A percentile compares a stretch with the other conserved stretches of the same genome.
These are phyloP conservation scores for Xylogone sp. DNA, from an alignment of 2,329 filamentous ascomycete species.

Conservation along the genomic window DNA sequence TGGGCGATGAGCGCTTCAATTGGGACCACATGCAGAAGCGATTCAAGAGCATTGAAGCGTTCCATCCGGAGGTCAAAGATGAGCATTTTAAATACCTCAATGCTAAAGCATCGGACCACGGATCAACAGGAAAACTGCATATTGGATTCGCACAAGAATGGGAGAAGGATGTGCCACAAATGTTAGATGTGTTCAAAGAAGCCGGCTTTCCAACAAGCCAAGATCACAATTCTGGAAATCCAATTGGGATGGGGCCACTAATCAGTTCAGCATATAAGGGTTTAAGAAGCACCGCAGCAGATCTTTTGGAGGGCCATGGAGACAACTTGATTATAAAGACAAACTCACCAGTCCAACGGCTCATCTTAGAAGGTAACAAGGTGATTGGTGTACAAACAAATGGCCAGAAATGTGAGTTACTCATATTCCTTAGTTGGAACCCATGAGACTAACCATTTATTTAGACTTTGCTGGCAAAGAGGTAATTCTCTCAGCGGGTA, in stretches of 20 bases:
- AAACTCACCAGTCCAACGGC: constrained; percentile 40
- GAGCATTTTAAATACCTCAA: constrained; percentile 42
- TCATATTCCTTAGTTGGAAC: no score
- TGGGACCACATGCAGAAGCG: constrained; percentile 51
- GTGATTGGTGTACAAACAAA: constrained; percentile 41
- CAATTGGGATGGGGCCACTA: constrained; percentile 48
- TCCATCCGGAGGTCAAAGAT: constrained; percentile 37
- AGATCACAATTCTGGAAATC: constrained; percentile 56
- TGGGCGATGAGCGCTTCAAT: constrained; percentile 50
- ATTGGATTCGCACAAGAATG: constrained; percentile 44
- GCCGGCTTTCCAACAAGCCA: constrained; percentile 45
- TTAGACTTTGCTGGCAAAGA: constrained; percentile 33
- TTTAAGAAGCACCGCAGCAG: constrained; percentile 45
- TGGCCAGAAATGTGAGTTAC: constrained; percentile 27
- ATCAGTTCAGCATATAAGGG: constrained; percentile 48
- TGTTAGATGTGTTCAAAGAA: constrained; percentile 44
- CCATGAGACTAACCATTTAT: constrained; percentile 7
- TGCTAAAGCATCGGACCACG: constrained; percentile 44
- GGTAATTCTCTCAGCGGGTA: constrained; percentile 39
- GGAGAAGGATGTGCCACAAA: constrained; percentile 42
- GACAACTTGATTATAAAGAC: constrained; percentile 51
- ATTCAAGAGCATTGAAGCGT: constrained; percentile 51
- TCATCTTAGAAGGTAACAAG: constrained; percentile 42
- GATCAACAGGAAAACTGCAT: constrained; percentile 41
- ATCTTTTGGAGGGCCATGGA: constrained; percentile 40